These are phyloP conservation scores for Boletus edulis DNA, from an alignment of 768 basidiomycete species.

Conservation along the genomic window DNA sequence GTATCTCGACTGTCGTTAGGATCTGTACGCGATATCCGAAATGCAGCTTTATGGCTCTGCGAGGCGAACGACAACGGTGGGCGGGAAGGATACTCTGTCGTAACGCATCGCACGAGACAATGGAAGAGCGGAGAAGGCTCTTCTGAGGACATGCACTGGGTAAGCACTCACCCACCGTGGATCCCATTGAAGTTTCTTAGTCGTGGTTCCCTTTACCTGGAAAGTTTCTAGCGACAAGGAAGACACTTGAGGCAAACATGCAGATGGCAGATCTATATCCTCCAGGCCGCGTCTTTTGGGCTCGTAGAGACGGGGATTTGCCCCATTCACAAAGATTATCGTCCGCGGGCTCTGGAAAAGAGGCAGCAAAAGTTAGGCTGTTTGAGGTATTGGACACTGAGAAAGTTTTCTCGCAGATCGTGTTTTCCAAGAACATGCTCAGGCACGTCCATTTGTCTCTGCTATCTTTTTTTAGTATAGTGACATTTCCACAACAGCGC, in stretches of 20 bases:
- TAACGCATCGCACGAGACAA: conserved; percentile 48
- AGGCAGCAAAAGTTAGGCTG: conserved; percentile 57
- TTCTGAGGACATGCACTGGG: conserved; percentile 49
- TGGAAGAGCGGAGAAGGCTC: conserved; percentile 63
- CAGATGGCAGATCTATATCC: conserved; percentile 68
- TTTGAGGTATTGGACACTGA: conserved; percentile 79
- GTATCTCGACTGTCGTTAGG: conserved; percentile 78
- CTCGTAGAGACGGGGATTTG: conserved; percentile 68
- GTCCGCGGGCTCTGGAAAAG: conserved; percentile 15
- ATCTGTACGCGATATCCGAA: conserved; percentile 70
- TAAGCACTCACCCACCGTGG: conserved; percentile 32
- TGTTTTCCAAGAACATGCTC: conserved; percentile 82
- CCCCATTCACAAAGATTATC: conserved; percentile 43
- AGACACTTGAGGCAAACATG: conserved; percentile 87
- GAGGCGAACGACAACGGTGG: conserved; percentile 53
- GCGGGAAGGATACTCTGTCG: conserved; percentile 37
- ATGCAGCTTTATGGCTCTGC: conserved; percentile 78
- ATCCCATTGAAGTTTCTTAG: neutral
- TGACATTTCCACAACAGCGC: conserved; percentile 40
- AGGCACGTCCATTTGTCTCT: conserved; percentile 43
- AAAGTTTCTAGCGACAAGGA: conserved; percentile 76
- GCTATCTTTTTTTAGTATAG: neutral
- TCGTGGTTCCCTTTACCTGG: neutral
- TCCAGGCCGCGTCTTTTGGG: conserved; percentile 79
- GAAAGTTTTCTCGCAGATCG: conserved; percentile 74